Evolutionary conservation across 306 rosid genomes (phyloP).

Genomic region (Biancaea sappan): DNA sequence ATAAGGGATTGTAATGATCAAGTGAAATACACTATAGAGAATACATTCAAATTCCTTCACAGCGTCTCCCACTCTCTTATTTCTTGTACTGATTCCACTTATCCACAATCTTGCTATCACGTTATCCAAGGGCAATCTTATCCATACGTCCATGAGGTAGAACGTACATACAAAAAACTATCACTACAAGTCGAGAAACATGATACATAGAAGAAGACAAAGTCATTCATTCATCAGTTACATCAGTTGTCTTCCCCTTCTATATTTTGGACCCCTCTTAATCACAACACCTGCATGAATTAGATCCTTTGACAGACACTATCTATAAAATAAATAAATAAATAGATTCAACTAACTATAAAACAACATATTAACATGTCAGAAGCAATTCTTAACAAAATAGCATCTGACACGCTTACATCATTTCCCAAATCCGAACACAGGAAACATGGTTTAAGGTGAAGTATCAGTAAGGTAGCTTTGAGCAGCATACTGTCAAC

Average conservation of each 20-base stretch:
- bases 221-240: background rate
- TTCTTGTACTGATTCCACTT: no score
- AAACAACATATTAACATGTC: background rate
- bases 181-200: background rate
- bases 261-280: background rate
- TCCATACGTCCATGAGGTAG: background rate
- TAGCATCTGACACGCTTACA: background rate
- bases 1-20: no score
- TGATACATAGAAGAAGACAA: background rate
- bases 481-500: background rate
- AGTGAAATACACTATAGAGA: no score
- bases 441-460: background rate
- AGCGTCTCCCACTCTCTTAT: no score
- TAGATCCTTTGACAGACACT: background rate
- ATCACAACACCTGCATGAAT: background rate
- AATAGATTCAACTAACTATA: no score
- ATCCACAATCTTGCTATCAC: background rate
- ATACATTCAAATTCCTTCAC: no score
- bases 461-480: background rate
- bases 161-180: background rate
- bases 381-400: background rate
- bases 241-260: background rate
- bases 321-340: background rate
- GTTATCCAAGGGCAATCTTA: background rate
- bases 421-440: background rate